Evolutionary conservation across 805 yeast species (phyloP), one percentile per base, ranked within the genome.

Genomic region (Pichia cabralensis): DNA sequence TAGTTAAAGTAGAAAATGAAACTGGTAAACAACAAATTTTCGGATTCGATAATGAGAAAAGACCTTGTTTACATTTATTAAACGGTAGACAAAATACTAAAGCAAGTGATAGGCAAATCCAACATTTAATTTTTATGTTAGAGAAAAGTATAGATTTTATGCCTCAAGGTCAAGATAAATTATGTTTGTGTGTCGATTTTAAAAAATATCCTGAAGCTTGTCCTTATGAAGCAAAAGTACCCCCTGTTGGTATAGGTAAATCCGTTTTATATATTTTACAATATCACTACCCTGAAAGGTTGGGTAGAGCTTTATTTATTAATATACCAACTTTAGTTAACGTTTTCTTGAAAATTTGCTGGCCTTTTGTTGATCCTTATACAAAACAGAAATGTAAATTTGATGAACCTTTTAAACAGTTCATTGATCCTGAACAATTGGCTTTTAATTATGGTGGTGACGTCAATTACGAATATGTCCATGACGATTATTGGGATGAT

Each of bases 1-100:
- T 65, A 13, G 71, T 73, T 8, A 51, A 70, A 2, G 65, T 51
- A 6, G 96, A 89, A 61, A 84, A 84, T 58, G 92, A 78, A 55
- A 78, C 95, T 1, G 98, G 98, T 33, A 92, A 92, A 57, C 85
- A 86, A 54, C 76, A 85, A 22, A 76, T 89, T 26, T 64, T 88
- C 28, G 98, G 98, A 10, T 92, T 66, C 56, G 98, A 92, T 52
- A 76, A 76, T 47, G 85, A 80, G 49, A 70, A 80, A n/a, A 72
- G 98, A 53, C 97, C 98, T 6, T 89, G 96, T 52, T 63, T 92
- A 30, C 85, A 86, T 55, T 66, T 92, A 51, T 75, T 80, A 53
- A 92, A 89, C 3, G 96, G 97, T n/a, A 73, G 94, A 50, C 98
- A 92, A 60, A 92, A 92, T 62, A 92, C 98, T n/a, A 81, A 84